Evolutionary conservation across 768 basidiomycete species (phyloP).

Genomic region (Punctularia strigosozonata): DNA sequence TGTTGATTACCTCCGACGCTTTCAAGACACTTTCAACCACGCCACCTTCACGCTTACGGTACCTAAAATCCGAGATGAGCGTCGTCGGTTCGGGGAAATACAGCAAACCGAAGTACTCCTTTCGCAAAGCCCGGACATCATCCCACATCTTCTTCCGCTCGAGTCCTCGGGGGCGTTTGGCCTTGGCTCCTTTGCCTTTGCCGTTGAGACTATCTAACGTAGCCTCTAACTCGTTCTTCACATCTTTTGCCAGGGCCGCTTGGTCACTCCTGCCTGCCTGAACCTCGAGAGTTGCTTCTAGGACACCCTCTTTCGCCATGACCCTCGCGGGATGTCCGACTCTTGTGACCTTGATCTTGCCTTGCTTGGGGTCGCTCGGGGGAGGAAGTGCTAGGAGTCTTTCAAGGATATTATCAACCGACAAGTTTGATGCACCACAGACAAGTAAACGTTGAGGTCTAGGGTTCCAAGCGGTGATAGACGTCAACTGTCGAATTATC

Average conservation of each 20-base stretch:
- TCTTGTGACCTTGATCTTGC: slow-evolving; percentile 60
- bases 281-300: slow-evolving; percentile 61
- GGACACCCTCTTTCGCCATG: slow-evolving; percentile 54
- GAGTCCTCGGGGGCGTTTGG: slow-evolving; percentile 54
- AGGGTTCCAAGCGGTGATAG: slow-evolving; percentile 30
- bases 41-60: slow-evolving; percentile 78
- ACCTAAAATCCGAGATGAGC: slow-evolving; percentile 33
- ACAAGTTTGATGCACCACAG: slow-evolving; percentile 89
- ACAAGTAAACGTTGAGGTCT: slow-evolving; percentile 61
- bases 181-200: slow-evolving; percentile 64
- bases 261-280: slow-evolving; percentile 68
- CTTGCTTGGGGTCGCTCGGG: slow-evolving; percentile 36
- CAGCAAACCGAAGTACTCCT: slow-evolving; percentile 62
- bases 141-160: slow-evolving; percentile 83
- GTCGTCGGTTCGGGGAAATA: not conserved
- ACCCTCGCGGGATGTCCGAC: slow-evolving; percentile 94
- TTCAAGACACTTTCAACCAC: slow-evolving; percentile 73
- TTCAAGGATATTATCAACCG: slow-evolving; percentile 92
- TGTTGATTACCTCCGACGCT: slow-evolving; percentile 51
- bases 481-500: slow-evolving; percentile 74
- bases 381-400: slow-evolving; percentile 61
- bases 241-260: slow-evolving; percentile 77
- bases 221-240: slow-evolving; percentile 75
- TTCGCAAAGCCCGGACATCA: slow-evolving; percentile 74
- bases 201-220: slow-evolving; percentile 54